Evolutionary conservation across 768 basidiomycete genomes (phyloP), one percentile per base, ranked within the genome.

Genomic region (Mycena rebaudengoi): DNA sequence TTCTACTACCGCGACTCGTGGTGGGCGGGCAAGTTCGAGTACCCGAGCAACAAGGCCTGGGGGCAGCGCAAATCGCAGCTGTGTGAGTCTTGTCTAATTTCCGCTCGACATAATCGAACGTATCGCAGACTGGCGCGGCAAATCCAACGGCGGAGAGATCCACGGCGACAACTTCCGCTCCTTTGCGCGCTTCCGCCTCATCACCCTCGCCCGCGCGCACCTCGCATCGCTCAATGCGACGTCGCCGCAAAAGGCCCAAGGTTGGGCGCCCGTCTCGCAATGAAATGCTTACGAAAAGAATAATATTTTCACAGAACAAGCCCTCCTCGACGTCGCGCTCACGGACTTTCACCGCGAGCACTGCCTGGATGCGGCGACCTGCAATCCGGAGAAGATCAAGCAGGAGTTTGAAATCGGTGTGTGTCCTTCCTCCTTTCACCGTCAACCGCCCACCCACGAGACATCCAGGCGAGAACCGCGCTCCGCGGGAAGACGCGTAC

Each of bases 81-180:
- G 12, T 44, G 43, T 44, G 21, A 8, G 43, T 44, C 21, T 44
- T 44, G 12, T 44, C 20, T 44, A 35, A 32, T 10, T 37, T 37
- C 7, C 30, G 37, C 20, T 16, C 6, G 14, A 55, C 39, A 23
- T 11, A 8, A 44, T 20, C 21, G 14, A 44, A 8, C 21, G 11
- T 20, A 20, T 11, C 14, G 14, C 35, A 55, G 53, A 55, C 37
- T 55, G 53, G 53, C 53, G 53, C 37, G 53, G 53, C n/a, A 28
- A 10, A 3, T 35, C 32, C 2, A 37, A 33, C 5, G 53, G 53
- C 23, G 53, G 53, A 18, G 35, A 39, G 18, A 55, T 55, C 30
- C 10, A 41, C 53, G 25, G 37, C 12, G n/a, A 55, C 16, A 40
- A 55, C 35, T 55, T 28, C 37, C 53, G 39, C 35, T 28, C 21